Base-by-base conservation (phyloP, 306 rosid genomes). In the Herpetospermum pedunculosum region DNA sequence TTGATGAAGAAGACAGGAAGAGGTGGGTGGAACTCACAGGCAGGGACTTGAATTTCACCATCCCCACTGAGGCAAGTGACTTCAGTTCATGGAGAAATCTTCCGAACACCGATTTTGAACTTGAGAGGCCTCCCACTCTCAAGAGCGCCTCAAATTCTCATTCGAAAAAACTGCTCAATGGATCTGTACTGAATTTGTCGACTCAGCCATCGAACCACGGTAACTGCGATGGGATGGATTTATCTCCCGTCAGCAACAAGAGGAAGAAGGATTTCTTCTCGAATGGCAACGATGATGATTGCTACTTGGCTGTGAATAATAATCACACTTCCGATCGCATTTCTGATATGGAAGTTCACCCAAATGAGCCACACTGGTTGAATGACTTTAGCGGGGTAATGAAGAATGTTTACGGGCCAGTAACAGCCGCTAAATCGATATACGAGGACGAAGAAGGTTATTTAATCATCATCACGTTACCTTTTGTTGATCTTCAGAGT, bases 21-120 rank as follows among this genome's bases (percentile, higher is more conserved):
- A 84, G 98, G 80, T 92, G 96, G 98, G 75, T 84, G 26, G 96
- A 90, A 64, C 92, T 92, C 49, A 92, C 98, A 0, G 98, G 96
- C 28, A 79, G 96, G 77, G 96, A 90, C 59, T 75, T 87, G 85
- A 90, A 84, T 78, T 88, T 90, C 85, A 83, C 88, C 48, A 85
- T 92, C 74, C 92, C 96, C 38, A 30, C 78, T 2, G 96, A 92
- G 76, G 98, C 98, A 29, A 83, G 98, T 8, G 96, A 86, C 81
- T 92, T 88, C 75, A 60, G 96, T 77, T 88, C 90, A 4, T 92
- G 98, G 98, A 87, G 98, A 77, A 90, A 90, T 85, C 92, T 90
- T 62, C 96, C 96, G 10, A 90, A 80, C 83, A 87, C 92, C 0
- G 95, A 90, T 63, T 90, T 90, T 81, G 96, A 90, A 88, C 95